Base-by-base conservation (phyloP, 306 rosid genomes). In the Cicer judaicum region DNA sequence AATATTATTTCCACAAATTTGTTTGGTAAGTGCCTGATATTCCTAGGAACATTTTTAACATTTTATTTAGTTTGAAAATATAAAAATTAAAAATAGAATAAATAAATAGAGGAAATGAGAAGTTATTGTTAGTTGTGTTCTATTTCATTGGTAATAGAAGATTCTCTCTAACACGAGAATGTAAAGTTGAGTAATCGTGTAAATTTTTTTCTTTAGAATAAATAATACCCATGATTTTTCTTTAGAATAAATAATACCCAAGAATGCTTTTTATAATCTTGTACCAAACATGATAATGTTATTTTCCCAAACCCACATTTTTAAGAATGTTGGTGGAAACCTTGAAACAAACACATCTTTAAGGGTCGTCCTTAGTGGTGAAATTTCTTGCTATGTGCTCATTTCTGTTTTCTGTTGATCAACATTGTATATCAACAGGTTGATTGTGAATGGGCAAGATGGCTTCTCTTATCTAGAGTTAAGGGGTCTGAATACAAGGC, bases 371-470 rank as follows among this genome's bases (percentile, higher is more conserved):
- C 29, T 68, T 49, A 21, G 24, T 47, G 59, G 73, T 48, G 73
- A 29, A 48, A 68, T 68, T 68, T 68, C 73, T 29, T 48, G 42
- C 24, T 46, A 67, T 47, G 65, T 60, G 18, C 18, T 29, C 7
- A 12, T 60, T 7, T 47, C 8, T 57, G 6, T 57, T 66, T 81
- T 19, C 49, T 60, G 60, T 81, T 85, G 72, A 64, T 64, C 42
- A 67, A 36, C 73, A 69, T 41, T 82, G 82, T 55, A 60, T 87
- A 52, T 66, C 55, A 76, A 74, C 82, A 91, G 98, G 90, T 89
- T 82, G 97, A 89, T 70, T 89, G 91, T 81, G 92, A 89, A 80
- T 93, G 97, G 98, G 94, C 96, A 64, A 88, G 85, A 83, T 93
- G 97, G 98, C 81, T 93, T 81, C 90, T 93, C 46, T 84, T 91